phyloP scores from a whole-genome alignment of 768 basidiomycete species.

The Russula earlei region DNA sequence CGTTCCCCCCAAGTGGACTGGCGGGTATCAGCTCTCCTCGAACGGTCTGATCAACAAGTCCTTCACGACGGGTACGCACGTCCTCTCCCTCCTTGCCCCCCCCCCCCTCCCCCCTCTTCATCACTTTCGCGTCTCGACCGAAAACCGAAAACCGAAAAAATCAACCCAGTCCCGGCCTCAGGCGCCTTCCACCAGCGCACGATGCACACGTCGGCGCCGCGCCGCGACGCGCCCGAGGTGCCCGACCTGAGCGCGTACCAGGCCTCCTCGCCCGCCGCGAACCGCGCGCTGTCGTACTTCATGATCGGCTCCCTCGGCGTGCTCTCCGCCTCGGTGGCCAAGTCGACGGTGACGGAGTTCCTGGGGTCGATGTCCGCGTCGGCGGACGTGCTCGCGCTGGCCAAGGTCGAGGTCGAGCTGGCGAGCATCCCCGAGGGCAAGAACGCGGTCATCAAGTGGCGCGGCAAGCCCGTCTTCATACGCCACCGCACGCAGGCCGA shows the following conservation, averaged over 20 bases:
- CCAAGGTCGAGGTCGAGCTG: conserved; percentile 95
- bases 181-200: conserved; percentile 52
- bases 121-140: background rate
- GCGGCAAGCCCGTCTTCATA: conserved; percentile 99
- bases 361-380: conserved; percentile 94
- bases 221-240: conserved; percentile 66
- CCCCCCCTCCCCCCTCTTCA: background rate
- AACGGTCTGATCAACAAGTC: conserved; percentile 58
- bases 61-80: conserved; percentile 46
- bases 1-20: conserved; percentile 51
- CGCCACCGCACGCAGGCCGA: conserved; percentile 88
- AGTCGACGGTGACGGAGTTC: conserved; percentile 90
- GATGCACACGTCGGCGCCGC: conserved; percentile 65
- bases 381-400: conserved; percentile 94
- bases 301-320: conserved; percentile 90
- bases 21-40: conserved; percentile 36
- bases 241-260: conserved; percentile 86
- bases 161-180: conserved; percentile 40
- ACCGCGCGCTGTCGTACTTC: conserved; percentile 79
- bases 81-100: too few relatives aligned
- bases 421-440: conserved; percentile 89
- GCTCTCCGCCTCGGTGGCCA: conserved; percentile 88
- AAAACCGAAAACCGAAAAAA: background rate
- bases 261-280: conserved; percentile 49
- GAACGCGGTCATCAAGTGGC: conserved; percentile 97